Base-by-base conservation (phyloP, 139 green algal species). In the Spirogloea muscicola region DNA sequence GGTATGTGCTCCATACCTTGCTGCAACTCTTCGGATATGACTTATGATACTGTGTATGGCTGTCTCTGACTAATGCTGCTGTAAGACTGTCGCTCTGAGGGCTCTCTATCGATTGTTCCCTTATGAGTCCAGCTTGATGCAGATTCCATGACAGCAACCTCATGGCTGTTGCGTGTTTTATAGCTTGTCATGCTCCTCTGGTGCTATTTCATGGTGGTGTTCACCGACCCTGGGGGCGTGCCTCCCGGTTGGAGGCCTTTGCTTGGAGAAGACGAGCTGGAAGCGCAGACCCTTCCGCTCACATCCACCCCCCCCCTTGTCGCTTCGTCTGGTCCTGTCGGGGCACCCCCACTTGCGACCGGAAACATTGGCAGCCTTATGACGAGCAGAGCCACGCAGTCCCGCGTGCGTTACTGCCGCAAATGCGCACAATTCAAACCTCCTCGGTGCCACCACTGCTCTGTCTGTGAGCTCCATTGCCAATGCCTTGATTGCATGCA, bases 391-490 rank as follows among this genome's bases (percentile, higher is more conserved):
- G n/a, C n/a, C n/a, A n/a, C n/a, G n/a, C n/a, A n/a, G n/a, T n/a
- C n/a, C n/a, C n/a, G n/a, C n/a, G n/a, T n/a, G n/a, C n/a, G n/a
- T 37, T 76, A 73, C 34, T 85, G 80, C 44, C 49, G 49, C 25
- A 82, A 83, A 60, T 82, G 66, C 73, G 6, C 9, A 2, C 52
- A 59, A 1, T 98, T 88, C 89, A 98, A 98, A 80, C 92, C 93
- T 10, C 82, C 90, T 52, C 85, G 93, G 1, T 78, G 87, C 1
- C 93, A 98, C 83, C 93, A 98, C 86, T 94, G 90, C 87, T 91
- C 82, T 71, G 86, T 96, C 43, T 89, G 81, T 79, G 36, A 72
- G 69, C 70, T 7, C 37, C 40, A 41, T n/a, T n/a, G n/a, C n/a
- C n/a, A n/a, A n/a, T n/a, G n/a, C n/a, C n/a, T n/a, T n/a, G n/a